Evolutionary conservation across 2,329 filamentous ascomycete genomes (phyloP).

Genomic region (Immersiporthe knoxdaviesiana): DNA sequence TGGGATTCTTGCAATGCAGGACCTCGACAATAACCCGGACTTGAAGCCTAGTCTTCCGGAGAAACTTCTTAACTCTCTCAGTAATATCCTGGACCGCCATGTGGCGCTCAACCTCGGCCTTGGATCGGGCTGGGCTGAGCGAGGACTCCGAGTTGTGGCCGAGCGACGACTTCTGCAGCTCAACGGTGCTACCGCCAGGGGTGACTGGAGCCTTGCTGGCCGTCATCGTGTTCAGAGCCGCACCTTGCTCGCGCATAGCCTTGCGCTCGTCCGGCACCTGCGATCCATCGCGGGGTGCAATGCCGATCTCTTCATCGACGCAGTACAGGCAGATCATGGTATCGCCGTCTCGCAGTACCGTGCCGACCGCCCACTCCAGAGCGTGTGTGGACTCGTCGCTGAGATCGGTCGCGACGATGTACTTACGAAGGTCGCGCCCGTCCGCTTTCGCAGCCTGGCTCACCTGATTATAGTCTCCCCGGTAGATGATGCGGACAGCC

Average conservation of each 20-base stretch:
- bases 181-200: slow-evolving; percentile 36
- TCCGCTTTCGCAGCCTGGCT: slow-evolving; percentile 79
- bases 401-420: slow-evolving; percentile 92
- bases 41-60: slow-evolving; percentile 90
- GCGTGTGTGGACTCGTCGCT: slow-evolving; percentile 95
- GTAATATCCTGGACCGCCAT: slow-evolving; percentile 84
- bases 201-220: slow-evolving; percentile 43
- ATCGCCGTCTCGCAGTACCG: slow-evolving; percentile 90
- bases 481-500: slow-evolving; percentile 85
- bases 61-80: slow-evolving; percentile 77
- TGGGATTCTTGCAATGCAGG: slow-evolving; percentile 96
- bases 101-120: slow-evolving; percentile 76
- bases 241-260: slow-evolving; percentile 75
- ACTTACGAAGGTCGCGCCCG: slow-evolving; percentile 79
- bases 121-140: slow-evolving; percentile 36
- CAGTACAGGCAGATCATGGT: slow-evolving; percentile 93
- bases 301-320: slow-evolving; percentile 81
- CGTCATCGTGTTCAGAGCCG: slow-evolving; percentile 68
- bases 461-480: slow-evolving; percentile 80
- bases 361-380: slow-evolving; percentile 96
- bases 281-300: slow-evolving; percentile 52
- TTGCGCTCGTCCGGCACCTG: slow-evolving; percentile 73
- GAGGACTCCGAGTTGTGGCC: slow-evolving; percentile 13
- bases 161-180: slow-evolving; percentile 33
- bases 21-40: slow-evolving; percentile 94